These are phyloP conservation scores for Colletotrichum sp. DNA, from an alignment of 2,329 filamentous ascomycete species.

Conservation along the genomic window DNA sequence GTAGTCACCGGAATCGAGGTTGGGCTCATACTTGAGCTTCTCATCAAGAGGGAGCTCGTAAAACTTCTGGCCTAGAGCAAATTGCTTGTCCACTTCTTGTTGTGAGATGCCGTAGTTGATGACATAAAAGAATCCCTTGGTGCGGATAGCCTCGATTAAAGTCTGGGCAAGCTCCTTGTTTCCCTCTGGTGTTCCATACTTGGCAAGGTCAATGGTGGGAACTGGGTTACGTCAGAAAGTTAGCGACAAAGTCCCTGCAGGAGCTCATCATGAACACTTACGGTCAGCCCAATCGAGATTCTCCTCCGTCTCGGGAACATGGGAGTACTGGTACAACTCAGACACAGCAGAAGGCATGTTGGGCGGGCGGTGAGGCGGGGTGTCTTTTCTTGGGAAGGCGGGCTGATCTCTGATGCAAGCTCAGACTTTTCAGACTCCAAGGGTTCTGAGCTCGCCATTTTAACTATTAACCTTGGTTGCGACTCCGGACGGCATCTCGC, in stretches of 20 bases:
- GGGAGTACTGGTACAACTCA: constrained; percentile 35
- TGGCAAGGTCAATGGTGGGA: constrained; percentile 36
- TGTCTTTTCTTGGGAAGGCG: neutral
- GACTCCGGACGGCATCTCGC: neutral
- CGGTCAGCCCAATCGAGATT: constrained; percentile 41
- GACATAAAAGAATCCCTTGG: constrained; percentile 61
- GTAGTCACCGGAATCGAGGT: constrained; percentile 57
- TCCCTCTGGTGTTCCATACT: constrained; percentile 34
- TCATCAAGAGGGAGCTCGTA: constrained; percentile 58
- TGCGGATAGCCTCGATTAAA: constrained; percentile 37
- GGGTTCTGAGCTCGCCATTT: constrained; percentile 17
- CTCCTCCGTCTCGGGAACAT: constrained; percentile 41
- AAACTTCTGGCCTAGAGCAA: constrained; percentile 63
- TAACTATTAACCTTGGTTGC: neutral
- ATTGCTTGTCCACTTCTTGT: constrained; percentile 62
- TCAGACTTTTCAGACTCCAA: neutral
- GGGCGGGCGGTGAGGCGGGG: neutral
- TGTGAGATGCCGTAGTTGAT: constrained; percentile 66
- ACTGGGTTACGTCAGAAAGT: constrained; percentile 22
- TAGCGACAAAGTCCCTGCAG: fast-evolving
- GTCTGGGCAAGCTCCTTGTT: constrained; percentile 31
- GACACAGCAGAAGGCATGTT: constrained; percentile 36
- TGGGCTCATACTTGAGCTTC: constrained; percentile 59
- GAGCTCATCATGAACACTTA: constrained; percentile 15
- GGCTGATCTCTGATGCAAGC: neutral